Evolutionary conservation across 257 asterid genomes (phyloP).

Genomic region (Forsythia viridissima): DNA sequence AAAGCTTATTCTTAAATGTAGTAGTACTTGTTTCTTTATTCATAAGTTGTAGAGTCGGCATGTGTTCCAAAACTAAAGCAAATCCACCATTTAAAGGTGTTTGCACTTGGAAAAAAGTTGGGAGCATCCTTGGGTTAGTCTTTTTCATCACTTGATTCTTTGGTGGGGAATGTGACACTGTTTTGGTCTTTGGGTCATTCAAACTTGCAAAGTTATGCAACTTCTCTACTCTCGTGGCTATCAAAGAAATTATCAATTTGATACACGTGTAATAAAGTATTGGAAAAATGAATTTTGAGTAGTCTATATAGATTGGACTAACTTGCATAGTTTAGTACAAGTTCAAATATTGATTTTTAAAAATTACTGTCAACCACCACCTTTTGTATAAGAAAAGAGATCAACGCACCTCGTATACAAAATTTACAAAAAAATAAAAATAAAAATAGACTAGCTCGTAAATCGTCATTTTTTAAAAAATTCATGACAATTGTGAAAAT

Average conservation of each 20-base stretch:
- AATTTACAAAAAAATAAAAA: no score
- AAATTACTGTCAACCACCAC: no score
- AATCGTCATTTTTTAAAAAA: no score
- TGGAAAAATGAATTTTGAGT: background rate
- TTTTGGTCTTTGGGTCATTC: constrained; percentile 62
- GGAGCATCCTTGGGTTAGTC: constrained; percentile 54
- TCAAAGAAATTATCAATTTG: background rate
- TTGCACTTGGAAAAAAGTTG: constrained; percentile 23
- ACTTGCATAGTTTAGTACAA: background rate
- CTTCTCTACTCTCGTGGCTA: constrained; percentile 39
- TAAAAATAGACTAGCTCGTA: background rate
- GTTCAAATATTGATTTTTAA: no score
- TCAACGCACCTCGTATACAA: no score
- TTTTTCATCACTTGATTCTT: constrained; percentile 60
- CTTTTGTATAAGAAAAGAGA: no score
- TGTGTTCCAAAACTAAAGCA: constrained; percentile 46
- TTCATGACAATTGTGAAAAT: background rate
- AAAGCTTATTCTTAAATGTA: background rate
- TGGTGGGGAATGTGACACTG: constrained; percentile 43
- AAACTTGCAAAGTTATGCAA: constrained; percentile 46
- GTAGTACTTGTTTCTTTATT: background rate
- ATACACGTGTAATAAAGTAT: background rate
- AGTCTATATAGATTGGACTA: background rate
- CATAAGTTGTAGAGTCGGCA: constrained; percentile 33
- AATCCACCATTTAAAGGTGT: constrained; percentile 64